phyloP scores from a whole-genome alignment of 164 flowering plant species.

The Echeveria elegans region DNA sequence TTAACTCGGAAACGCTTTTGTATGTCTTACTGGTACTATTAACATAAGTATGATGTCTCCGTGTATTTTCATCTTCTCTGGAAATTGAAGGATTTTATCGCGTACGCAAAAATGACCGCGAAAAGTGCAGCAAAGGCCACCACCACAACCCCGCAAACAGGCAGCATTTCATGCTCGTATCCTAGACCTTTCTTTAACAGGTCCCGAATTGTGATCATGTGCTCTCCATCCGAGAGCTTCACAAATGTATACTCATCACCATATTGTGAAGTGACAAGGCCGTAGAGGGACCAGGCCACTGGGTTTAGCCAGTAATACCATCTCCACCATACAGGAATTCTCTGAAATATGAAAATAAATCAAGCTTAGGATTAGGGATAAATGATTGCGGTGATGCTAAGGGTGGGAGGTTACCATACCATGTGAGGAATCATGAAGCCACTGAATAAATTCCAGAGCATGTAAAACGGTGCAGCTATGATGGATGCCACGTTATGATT shows the following conservation, averaged over 20 bases:
- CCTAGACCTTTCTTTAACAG: slow-evolving; percentile 52
- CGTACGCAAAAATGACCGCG: slow-evolving; percentile 64
- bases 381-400: background rate
- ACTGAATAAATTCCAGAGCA: slow-evolving; percentile 98
- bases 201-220: slow-evolving; percentile 21
- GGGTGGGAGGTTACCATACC: slow-evolving; percentile 46
- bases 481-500: slow-evolving; percentile 88
- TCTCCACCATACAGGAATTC: slow-evolving; percentile 94
- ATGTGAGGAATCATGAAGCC: slow-evolving; percentile 90
- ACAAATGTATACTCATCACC: slow-evolving; percentile 44
- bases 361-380: background rate
- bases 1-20: background rate
- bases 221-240: slow-evolving; percentile 51
- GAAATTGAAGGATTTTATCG: slow-evolving; percentile 81
- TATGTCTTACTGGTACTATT: background rate
- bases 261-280: slow-evolving; percentile 73
- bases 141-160: slow-evolving; percentile 53
- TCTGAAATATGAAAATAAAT: slow-evolving; percentile 31
- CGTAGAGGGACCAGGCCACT: slow-evolving; percentile 84
- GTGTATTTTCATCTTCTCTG: slow-evolving; percentile 51
- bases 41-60: background rate
- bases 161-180: slow-evolving; percentile 62
- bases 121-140: slow-evolving; percentile 55
- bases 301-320: slow-evolving; percentile 98
- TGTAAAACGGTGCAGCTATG: slow-evolving; percentile 86